Percentiles rank a stretch among this genome's conserved stretches.
phyloP scores from a whole-genome alignment of 495 filamentous ascomycete genomes.

The Tuber calosporum region DNA sequence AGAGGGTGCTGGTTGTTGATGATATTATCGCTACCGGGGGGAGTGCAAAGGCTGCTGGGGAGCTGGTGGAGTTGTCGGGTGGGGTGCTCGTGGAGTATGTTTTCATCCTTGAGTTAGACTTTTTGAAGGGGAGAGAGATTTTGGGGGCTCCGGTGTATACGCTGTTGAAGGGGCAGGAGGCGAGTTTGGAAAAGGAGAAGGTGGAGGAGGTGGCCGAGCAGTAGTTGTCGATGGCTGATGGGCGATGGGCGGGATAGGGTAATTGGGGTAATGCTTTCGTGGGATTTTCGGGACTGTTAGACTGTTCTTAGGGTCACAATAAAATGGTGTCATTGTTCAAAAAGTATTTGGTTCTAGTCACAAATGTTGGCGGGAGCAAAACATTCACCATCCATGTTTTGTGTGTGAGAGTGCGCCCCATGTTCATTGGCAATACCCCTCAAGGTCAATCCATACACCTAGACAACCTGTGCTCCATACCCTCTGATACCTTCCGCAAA shows the following conservation, averaged over 20 bases:
- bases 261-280: background rate
- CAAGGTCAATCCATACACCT: constrained; percentile 21
- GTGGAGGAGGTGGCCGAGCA: background rate
- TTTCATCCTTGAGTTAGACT: constrained; percentile 93
- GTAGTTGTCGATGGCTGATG: background rate
- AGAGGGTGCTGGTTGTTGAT: constrained; percentile 87
- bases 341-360: background rate
- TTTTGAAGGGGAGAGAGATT: constrained; percentile 85
- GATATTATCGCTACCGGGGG: constrained; percentile 98
- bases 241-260: background rate
- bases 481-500: constrained; percentile 83
- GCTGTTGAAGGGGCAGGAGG: constrained; percentile 51
- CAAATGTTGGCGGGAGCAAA: background rate
- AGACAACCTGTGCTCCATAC: constrained; percentile 62
- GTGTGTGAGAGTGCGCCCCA: background rate
- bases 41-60: constrained; percentile 78
- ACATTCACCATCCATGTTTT: background rate
- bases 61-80: constrained; percentile 75
- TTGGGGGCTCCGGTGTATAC: constrained; percentile 79
- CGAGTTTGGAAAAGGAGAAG: constrained; percentile 7
- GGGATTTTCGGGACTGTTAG: background rate
- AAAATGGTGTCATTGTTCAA: background rate
- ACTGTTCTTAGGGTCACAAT: background rate
- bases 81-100: constrained; percentile 80
- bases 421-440: background rate